Percentiles rank a stretch among this genome's conserved stretches.
phyloP scores from a whole-genome alignment of 495 filamentous ascomycete species.

The Glutinoglossum americanum region DNA sequence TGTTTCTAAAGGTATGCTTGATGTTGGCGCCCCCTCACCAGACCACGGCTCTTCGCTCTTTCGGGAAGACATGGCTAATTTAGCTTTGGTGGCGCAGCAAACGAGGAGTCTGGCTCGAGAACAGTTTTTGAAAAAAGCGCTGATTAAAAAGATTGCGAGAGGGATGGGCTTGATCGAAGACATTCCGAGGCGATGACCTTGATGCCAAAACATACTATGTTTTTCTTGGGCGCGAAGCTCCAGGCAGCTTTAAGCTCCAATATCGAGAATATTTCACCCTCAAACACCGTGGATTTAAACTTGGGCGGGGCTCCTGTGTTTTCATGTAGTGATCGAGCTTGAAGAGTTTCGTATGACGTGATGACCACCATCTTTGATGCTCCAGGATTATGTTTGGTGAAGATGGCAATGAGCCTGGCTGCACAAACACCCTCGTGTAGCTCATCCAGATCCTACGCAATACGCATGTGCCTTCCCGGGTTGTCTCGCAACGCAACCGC shows the following conservation, averaged over 20 bases:
- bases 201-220: background rate
- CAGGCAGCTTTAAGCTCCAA: no score
- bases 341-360: no score
- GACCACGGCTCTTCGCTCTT: background rate
- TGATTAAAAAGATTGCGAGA: constrained; percentile 68
- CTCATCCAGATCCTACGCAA: no score
- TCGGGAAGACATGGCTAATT: background rate
- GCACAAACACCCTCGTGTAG: no score
- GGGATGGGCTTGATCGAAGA: constrained; percentile 48
- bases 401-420: no score
- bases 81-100: constrained; percentile 22
- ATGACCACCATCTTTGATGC: no score
- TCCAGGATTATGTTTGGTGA: no score
- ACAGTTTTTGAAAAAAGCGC: constrained; percentile 72
- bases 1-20: constrained; percentile 47
- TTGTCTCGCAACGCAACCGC: no score
- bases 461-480: no score
- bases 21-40: background rate
- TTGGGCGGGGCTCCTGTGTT: background rate
- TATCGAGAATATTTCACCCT: background rate
- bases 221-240: background rate
- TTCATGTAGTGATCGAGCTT: no score
- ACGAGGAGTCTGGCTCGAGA: constrained; percentile 69
- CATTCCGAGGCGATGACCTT: background rate
- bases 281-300: no score